Conservation (phyloP, 192 early-diverging fungal species). For the Kappamyces sp. region DNA sequence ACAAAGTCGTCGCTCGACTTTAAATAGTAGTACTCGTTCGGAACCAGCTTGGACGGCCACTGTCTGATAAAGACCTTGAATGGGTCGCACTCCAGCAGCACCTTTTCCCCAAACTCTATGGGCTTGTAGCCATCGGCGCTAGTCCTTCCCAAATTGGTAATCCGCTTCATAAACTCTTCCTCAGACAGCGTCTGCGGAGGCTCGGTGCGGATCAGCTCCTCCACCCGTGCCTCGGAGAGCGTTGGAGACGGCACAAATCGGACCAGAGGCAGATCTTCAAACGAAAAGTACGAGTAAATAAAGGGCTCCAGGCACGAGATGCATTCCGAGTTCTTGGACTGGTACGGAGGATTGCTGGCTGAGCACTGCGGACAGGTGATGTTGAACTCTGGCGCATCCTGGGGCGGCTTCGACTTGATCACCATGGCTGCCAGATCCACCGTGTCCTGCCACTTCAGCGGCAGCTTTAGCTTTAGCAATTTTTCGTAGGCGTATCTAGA, state of each 20-base stretch:
- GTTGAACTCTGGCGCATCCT: slow-evolving; percentile 38
- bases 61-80: slow-evolving; percentile 36
- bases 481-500: slow-evolving; percentile 40
- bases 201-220: slow-evolving; percentile 20
- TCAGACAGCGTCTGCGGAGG: neutral
- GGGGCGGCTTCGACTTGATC: slow-evolving; percentile 34
- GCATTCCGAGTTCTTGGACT: slow-evolving; percentile 39
- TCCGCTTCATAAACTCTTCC: slow-evolving; percentile 14
- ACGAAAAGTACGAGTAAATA: slow-evolving; percentile 46
- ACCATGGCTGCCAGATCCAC: slow-evolving; percentile 43
- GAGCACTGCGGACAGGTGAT: slow-evolving; percentile 43
- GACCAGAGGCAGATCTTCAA: slow-evolving; percentile 43
- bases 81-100: slow-evolving; percentile 26
- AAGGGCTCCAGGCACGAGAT: slow-evolving; percentile 42
- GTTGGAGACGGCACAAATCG: slow-evolving; percentile 39
- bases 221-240: slow-evolving; percentile 38
- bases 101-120: slow-evolving; percentile 26
- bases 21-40: slow-evolving; percentile 33
- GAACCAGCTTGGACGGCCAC: slow-evolving; percentile 32
- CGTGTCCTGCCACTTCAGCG: slow-evolving; percentile 38
- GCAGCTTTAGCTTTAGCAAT: slow-evolving; percentile 31
- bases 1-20: slow-evolving; percentile 29
- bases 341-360: slow-evolving; percentile 36
- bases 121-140: slow-evolving; percentile 22
- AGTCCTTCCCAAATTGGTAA: slow-evolving; percentile 8